phyloP scores from a whole-genome alignment of 2,329 filamentous ascomycete genomes.

The Geosmithia flava region DNA sequence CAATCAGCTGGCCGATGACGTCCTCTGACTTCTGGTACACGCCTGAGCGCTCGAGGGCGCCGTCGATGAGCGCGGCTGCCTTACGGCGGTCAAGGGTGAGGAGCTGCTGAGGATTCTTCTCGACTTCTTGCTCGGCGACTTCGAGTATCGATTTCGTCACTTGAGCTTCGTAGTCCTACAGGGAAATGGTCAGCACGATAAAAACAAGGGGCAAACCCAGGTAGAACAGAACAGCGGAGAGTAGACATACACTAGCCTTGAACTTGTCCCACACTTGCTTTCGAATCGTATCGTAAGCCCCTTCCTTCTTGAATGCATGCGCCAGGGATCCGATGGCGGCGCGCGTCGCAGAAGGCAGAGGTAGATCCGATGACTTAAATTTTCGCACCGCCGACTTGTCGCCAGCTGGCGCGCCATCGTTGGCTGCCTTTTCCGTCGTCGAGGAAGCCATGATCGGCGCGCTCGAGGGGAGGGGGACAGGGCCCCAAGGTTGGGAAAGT shows the following conservation, averaged over 20 bases:
- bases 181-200: conserved; percentile 1
- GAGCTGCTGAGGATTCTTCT: conserved; percentile 59
- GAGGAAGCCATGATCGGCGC: conserved; percentile 1
- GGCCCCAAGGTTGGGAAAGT: background rate
- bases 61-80: conserved; percentile 64
- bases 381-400: conserved; percentile 22
- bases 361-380: conserved; percentile 64
- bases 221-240: background rate
- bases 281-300: conserved; percentile 66
- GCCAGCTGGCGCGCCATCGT: background rate
- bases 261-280: conserved; percentile 70
- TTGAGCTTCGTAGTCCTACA: conserved; percentile 55
- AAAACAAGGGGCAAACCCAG: background rate
- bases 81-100: conserved; percentile 63
- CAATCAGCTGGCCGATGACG: conserved; percentile 55
- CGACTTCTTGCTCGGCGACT: conserved; percentile 61
- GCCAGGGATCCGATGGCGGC: conserved; percentile 62
- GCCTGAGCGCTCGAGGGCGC: conserved; percentile 63
- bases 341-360: conserved; percentile 59
- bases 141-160: conserved; percentile 55
- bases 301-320: conserved; percentile 79
- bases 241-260: conserved; percentile 46
- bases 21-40: conserved; percentile 62
- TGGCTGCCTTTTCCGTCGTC: background rate
- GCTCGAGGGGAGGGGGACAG: background rate